phyloP scores from a whole-genome alignment of 768 basidiomycete genomes.

The Hypholoma sublateritium region DNA sequence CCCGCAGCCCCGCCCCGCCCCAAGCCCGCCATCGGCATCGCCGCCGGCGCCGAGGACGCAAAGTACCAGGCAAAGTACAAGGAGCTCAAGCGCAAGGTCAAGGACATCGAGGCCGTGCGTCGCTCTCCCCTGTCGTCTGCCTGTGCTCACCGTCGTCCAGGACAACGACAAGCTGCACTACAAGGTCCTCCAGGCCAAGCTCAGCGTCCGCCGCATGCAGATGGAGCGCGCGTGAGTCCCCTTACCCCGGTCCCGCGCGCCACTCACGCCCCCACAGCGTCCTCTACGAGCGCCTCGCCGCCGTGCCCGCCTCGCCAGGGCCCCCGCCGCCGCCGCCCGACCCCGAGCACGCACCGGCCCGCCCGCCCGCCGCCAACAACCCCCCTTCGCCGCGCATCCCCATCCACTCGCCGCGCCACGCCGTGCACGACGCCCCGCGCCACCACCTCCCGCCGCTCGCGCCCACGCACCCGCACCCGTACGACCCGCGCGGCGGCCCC shows the following conservation, averaged over 20 bases:
- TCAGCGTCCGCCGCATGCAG: slow-evolving; percentile 83
- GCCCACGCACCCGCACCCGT: slow-evolving; percentile 30
- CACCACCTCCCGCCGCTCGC: slow-evolving; percentile 41
- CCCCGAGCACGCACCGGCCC: slow-evolving; percentile 22
- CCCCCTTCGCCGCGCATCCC: slow-evolving; percentile 14
- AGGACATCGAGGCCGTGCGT: slow-evolving; percentile 80
- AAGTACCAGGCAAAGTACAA: slow-evolving; percentile 89
- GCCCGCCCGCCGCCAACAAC: background rate
- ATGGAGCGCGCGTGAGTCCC: slow-evolving; percentile 62
- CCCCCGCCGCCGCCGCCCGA: slow-evolving; percentile 9
- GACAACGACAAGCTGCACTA: slow-evolving; percentile 88
- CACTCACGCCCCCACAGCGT: slow-evolving; percentile 28
- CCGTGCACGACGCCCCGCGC: slow-evolving; percentile 37
- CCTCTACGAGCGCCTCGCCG: slow-evolving; percentile 75
- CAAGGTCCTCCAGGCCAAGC: slow-evolving; percentile 78
- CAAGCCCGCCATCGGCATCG: slow-evolving; percentile 51
- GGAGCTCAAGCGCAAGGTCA: slow-evolving; percentile 85
- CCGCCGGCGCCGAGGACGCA: slow-evolving; percentile 79
- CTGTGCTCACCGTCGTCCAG: slow-evolving; percentile 34
- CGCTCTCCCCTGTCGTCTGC: slow-evolving; percentile 4
- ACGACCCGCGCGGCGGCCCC: background rate
- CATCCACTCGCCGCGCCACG: slow-evolving; percentile 26
- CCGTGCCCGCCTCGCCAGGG: slow-evolving; percentile 55
- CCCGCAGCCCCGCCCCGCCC: slow-evolving; percentile 40
- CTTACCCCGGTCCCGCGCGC: no score